A percentile compares a stretch with the other conserved stretches of the same genome.
Conservation (phyloP, 169 alveolate species). For the Cryptosporidium felis region DNA sequence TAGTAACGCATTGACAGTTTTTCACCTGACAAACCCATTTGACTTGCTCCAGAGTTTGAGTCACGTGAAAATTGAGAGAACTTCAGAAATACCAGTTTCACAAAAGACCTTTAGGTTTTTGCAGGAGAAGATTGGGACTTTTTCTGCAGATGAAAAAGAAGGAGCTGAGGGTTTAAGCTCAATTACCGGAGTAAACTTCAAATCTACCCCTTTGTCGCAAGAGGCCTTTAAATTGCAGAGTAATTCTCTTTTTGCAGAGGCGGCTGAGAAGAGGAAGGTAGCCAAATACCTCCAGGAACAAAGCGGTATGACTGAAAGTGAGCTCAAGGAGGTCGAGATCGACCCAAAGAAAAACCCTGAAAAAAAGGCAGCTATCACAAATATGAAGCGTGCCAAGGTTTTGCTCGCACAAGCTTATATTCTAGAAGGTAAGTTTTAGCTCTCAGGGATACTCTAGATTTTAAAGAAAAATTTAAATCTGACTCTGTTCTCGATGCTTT, state of each 20-base stretch:
- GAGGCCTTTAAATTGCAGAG: conserved; percentile 66
- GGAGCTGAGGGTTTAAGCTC: conserved; percentile 1
- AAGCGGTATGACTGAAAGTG: conserved; percentile 59
- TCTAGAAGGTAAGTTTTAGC: conserved; percentile 40
- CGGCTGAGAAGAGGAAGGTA: conserved; percentile 43
- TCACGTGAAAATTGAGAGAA: conserved; percentile 21
- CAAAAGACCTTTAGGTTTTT: conserved; percentile 40
- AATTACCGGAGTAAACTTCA: conserved; percentile 39
- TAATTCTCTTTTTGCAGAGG: conserved; percentile 42
- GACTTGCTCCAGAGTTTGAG: conserved; percentile 64
- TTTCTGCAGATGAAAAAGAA: neutral
- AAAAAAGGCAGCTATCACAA: conserved; percentile 43
- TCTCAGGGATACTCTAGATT: neutral
- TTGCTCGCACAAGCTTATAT: conserved; percentile 66
- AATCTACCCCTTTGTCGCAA: conserved; percentile 46
- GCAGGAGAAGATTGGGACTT: conserved; percentile 9
- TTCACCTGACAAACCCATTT: conserved; percentile 62
- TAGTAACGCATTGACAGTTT: conserved; percentile 48
- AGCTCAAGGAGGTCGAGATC: neutral
- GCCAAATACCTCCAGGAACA: conserved; percentile 68
- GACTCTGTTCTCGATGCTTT: neutral
- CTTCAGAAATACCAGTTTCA: conserved; percentile 40
- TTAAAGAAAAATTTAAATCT: neutral
- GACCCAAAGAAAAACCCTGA: conserved; percentile 46
- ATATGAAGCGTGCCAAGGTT: conserved; percentile 61